Conservation (phyloP, 306 rosid genomes). For the Prunus mira region DNA sequence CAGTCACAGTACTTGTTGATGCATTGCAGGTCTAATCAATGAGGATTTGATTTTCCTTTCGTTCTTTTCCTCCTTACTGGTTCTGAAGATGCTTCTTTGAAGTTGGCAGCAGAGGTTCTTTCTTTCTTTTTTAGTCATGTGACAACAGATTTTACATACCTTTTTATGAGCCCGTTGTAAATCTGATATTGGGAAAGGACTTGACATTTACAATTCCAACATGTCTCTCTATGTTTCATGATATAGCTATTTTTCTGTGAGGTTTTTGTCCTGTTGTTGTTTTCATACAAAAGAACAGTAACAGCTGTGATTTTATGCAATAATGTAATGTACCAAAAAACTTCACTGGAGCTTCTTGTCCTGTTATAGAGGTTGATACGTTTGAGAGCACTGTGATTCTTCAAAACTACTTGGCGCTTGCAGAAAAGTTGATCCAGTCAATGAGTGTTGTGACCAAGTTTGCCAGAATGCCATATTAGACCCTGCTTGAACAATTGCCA, state of each 20-base stretch:
- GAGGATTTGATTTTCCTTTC: slow-evolving; percentile 34
- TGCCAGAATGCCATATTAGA: slow-evolving; percentile 54
- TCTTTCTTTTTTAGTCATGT: background rate
- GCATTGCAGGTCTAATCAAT: slow-evolving; percentile 3
- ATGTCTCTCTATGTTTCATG: background rate
- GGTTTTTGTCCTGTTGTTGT: background rate
- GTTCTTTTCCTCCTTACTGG: slow-evolving; percentile 25
- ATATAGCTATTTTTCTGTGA: background rate
- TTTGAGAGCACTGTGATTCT: slow-evolving; percentile 52
- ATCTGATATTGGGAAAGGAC: background rate
- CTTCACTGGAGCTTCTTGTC: slow-evolving; percentile 61
- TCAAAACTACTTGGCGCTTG: slow-evolving; percentile 62
- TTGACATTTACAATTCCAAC: background rate
- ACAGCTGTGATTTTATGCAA: background rate
- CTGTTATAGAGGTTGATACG: slow-evolving; percentile 39
- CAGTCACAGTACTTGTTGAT: background rate
- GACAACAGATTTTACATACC: background rate
- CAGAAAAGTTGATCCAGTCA: slow-evolving; percentile 49
- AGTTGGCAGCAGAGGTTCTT: background rate
- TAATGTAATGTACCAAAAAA: slow-evolving; percentile 20
- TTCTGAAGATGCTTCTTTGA: slow-evolving; percentile 14
- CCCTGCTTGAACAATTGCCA: slow-evolving; percentile 49
- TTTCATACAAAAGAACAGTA: background rate
- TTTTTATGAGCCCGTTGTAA: background rate
- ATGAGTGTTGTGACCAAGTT: slow-evolving; percentile 63